phyloP scores from a whole-genome alignment of 2,329 filamentous ascomycete species.

The Aureobasidium namibiae region DNA sequence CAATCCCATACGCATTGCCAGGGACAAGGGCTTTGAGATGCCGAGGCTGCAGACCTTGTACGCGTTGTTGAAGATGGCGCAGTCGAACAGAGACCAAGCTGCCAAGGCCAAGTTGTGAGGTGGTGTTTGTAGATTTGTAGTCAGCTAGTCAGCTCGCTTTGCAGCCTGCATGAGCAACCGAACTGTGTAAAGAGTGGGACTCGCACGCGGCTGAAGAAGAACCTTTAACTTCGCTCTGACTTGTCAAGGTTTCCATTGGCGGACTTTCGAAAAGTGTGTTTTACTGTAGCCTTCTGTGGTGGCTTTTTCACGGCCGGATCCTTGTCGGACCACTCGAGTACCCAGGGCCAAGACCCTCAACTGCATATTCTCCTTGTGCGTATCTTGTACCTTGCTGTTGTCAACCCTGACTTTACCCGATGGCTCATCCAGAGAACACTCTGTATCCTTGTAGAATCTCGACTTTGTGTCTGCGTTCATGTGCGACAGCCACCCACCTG shows the following conservation, averaged over 20 bases:
- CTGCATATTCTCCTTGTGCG: not conserved
- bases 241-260: constrained; percentile 6
- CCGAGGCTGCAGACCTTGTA: constrained; percentile 60
- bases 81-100: constrained; percentile 41
- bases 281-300: not conserved
- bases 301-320: not conserved
- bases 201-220: not conserved
- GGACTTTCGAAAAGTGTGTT: not conserved
- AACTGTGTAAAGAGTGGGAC: not conserved
- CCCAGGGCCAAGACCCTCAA: not conserved
- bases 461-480: not conserved
- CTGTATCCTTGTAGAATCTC: not conserved
- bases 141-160: not conserved
- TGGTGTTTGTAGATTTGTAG: not conserved
- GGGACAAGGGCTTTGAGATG: constrained; percentile 55
- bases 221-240: not conserved
- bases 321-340: not conserved
- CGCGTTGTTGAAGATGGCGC: constrained; percentile 55
- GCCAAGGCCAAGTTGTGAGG: constrained; percentile 2
- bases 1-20: constrained; percentile 59
- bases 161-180: not conserved
- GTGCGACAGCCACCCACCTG: not conserved
- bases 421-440: not conserved
- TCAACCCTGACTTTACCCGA: not conserved
- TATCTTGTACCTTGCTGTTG: not conserved